A percentile compares a stretch with the other conserved stretches of the same genome.
Conservation (phyloP, 2,329 filamentous ascomycete genomes). For the Hymenoscyphus occultus region DNA sequence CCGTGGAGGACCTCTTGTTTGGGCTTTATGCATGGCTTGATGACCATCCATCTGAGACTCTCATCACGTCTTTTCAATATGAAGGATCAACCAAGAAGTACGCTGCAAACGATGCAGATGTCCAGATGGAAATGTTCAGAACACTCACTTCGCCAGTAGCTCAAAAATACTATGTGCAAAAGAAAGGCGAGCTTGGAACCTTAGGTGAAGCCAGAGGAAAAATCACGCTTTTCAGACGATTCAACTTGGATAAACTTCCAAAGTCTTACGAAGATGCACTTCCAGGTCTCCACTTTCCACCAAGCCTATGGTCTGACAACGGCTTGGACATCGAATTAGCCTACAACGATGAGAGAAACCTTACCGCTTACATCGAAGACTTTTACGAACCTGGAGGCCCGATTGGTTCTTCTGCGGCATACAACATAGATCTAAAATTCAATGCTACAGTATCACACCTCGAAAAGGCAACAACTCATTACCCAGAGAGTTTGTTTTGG, state of each 20-base stretch:
- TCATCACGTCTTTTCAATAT: slow-evolving; percentile 48
- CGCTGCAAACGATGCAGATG: slow-evolving; percentile 37
- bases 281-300: slow-evolving; percentile 48
- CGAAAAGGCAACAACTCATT: slow-evolving; percentile 36
- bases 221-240: slow-evolving; percentile 82
- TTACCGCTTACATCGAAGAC: slow-evolving; percentile 48
- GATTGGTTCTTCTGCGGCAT: slow-evolving; percentile 33
- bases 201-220: slow-evolving; percentile 77
- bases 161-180: slow-evolving; percentile 41
- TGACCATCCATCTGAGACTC: slow-evolving; percentile 43
- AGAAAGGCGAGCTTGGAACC: slow-evolving; percentile 41
- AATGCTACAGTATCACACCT: slow-evolving; percentile 43
- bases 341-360: slow-evolving; percentile 40
- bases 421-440: slow-evolving; percentile 45
- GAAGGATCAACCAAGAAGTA: slow-evolving; percentile 39
- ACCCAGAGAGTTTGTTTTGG: slow-evolving; percentile 45
- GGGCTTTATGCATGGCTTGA: slow-evolving; percentile 49
- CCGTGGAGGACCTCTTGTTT: slow-evolving; percentile 45
- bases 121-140: slow-evolving; percentile 41
- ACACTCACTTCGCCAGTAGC: slow-evolving; percentile 41
- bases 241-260: slow-evolving; percentile 53
- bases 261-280: slow-evolving; percentile 38
- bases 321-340: slow-evolving; percentile 40
- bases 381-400: slow-evolving; percentile 42
- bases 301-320: slow-evolving; percentile 45